Evolutionary conservation across 495 filamentous ascomycete genomes (phyloP), one percentile per base, ranked within the genome.

Genomic region (Rusavskia elegans): DNA sequence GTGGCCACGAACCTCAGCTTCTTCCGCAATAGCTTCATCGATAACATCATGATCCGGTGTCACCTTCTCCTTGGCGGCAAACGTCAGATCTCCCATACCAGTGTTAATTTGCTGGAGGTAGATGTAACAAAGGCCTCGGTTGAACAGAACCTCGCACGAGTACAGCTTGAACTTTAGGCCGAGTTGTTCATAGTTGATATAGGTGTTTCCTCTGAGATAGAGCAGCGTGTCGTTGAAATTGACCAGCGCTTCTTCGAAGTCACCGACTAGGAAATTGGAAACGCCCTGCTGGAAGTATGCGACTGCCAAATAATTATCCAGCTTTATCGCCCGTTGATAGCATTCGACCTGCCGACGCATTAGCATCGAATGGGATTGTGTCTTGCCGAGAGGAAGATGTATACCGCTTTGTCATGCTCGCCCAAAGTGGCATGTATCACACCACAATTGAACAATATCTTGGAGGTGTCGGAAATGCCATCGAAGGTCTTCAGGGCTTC

Each of bases 201-300:
- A 84, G 40, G 87, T 89, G 66, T 99, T 97, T 44, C 92, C 92
- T 59, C 92, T 81, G 50, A 99, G 80, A 66, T 96, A 97, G 30
- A 95, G 71, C 51, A 99, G 71, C 5, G 93, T 95, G 58, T 99
- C 92, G 68, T 99, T 99, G 78, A 99, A 99, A 70, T 99, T 97
- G 49, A 89, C 89, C 54, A 97, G 71, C 46, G 92, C 92, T 67
- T 97, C 93, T 61, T 96, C 89, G 63, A 96, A 99, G 64, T 99
- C 93, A 51, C 88, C 89, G 35, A 96, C 75, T 48, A 99, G 71
- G 71, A 99, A 99, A 66, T 97, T 99, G 36, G 93, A 97, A 1
- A 99, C 92, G 25, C 92, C 92, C 68, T 97, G 86, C 61, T 99
- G 92, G 68, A 99, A 99, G 64, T 96, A 99, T 29, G 92, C 93